A percentile compares a stretch with the other conserved stretches of the same genome.
phyloP scores from a whole-genome alignment of 2,329 filamentous ascomycete genomes.

The Colletotrichum musicola region DNA sequence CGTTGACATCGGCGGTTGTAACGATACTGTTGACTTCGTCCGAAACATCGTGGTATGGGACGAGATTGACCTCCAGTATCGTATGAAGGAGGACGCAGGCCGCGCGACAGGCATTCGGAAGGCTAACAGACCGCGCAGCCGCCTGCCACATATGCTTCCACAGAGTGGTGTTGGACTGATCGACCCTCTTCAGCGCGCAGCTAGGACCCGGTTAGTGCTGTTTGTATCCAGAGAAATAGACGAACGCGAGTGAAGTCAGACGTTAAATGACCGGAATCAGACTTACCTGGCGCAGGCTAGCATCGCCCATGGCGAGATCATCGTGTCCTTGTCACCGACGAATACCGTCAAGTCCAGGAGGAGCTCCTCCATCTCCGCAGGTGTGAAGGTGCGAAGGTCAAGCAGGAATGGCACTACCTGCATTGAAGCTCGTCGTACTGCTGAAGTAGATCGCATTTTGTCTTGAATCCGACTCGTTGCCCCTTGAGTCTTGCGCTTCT shows the following conservation, averaged over 20 bases:
- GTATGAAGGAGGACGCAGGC: conserved; percentile 80
- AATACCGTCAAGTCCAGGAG: conserved; percentile 69
- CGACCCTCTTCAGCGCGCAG: conserved; percentile 45
- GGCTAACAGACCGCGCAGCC: conserved; percentile 77
- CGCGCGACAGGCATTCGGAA: conserved; percentile 78
- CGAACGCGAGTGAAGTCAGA: background rate
- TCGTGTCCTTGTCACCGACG: conserved; percentile 77
- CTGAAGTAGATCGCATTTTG: conserved; percentile 60
- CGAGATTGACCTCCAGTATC: conserved; percentile 74
- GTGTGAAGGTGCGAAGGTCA: conserved; percentile 56
- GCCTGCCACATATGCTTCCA: conserved; percentile 86
- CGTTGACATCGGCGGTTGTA: conserved; percentile 82
- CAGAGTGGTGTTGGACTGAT: conserved; percentile 49
- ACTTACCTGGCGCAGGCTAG: conserved; percentile 82
- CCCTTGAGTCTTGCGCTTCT: conserved; percentile 61
- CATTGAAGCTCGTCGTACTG: conserved; percentile 64
- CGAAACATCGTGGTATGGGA: conserved; percentile 75
- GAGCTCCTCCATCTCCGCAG: conserved; percentile 66
- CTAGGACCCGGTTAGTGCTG: conserved; percentile 45
- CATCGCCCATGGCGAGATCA: conserved; percentile 83
- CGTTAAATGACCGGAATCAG: background rate
- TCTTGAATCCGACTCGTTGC: conserved; percentile 61
- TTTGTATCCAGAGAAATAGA: background rate
- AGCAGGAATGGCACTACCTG: conserved; percentile 71
- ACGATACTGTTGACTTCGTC: conserved; percentile 80